Evolutionary conservation across 495 filamentous ascomycete genomes (phyloP), one percentile per base, ranked within the genome.

Genomic region (Podospora sp.): DNA sequence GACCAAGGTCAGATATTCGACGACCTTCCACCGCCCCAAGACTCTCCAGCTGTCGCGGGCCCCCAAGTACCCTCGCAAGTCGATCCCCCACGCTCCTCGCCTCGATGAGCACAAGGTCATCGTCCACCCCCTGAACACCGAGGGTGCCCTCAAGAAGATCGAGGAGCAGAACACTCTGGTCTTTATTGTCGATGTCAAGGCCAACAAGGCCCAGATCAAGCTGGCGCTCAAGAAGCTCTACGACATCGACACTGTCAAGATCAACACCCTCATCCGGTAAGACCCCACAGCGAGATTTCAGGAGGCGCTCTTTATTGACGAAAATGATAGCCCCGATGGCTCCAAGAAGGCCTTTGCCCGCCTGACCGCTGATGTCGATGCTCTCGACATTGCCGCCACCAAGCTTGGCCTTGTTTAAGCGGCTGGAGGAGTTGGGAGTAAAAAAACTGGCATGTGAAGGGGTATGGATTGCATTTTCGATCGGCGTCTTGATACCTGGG

Each of bases 191-290:
- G 92, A 99, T 72, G 88, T 93, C 79, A 97, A 97, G 91, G 88
- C 92, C 76, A 99, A 99, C 87, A 99, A 99, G 92, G 89, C 93
- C 77, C 95, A 99, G 89, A 99, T 99, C 84, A 97, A 97, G 89
- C 85, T 87, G 75, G 91, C 95, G 69, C 85, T 99, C 71, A 99
- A 99, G 92, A 97, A 94, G 91, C 88, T 98, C 72, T 99, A 99
- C 82, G 94, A 98, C 82, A 94, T 99, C 70, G 93, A 97, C 76
- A 90, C 87, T 76, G 85, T 99, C 83, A 97, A 97, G 91, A 90
- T 99, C 84, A 99, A 98, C 87, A 98, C 95, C 70, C 89, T 99
- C 68, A 92, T 99, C 85, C 90, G 94, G 93, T 96, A 86, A 25
- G 84, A 80, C 60, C 64, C 50, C 24, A 14, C 46, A 11, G 2